Evolutionary conservation across 495 filamentous ascomycete genomes (phyloP), one percentile per base, ranked within the genome.

Genomic region (Hamigera avellanea): DNA sequence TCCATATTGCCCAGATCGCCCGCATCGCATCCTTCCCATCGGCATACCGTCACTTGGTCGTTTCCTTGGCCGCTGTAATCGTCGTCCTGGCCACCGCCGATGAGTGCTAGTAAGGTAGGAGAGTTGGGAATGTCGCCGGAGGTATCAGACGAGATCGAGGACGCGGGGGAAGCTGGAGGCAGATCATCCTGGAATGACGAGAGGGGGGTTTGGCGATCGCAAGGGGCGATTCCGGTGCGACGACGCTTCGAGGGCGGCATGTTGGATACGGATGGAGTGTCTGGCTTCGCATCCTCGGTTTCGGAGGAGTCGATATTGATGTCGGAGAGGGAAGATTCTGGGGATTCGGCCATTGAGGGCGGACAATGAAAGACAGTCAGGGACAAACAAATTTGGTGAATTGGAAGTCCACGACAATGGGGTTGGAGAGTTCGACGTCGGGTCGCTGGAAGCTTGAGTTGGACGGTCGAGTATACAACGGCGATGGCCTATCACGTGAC

Each of bases 1-100:
- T 98, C 91, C 86, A 96, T 96, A 52, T 96, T 91, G 0, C 77
- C 75, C 45, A 91, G 49, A 49, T 95, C 86, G 33, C 83, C 83
- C 5, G 62, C 78, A 19, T 66, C 64, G 56, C 91, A 98, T 35
- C 82, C 84, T 32, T 86, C 80, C 91, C 91, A 98, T 17, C 73
- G 72, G 57, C 91, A 98, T 19, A 80, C 59, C 2, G 85, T 93
- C 37, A 96, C 77, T 54, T 96, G 93, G 45, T 95, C 91, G 12
- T 63, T 62, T 26, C 58, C 65, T 46, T 82, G 75, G 39, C 79
- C 81, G 41, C 86, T 83, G 48, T 88, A 85, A 39, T 89, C 79
- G 25, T 79, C 77, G 39, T 86, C 81, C 38, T 72, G 67, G 41
- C 67, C 75, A 41, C 67, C 69, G 31, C 71, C 74, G 21, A 64